Percentiles rank a stretch among this genome's conserved stretches.
These are phyloP conservation scores for Melanomma pulvis-pyrius DNA, from an alignment of 495 filamentous ascomycete species.

Conservation along the genomic window DNA sequence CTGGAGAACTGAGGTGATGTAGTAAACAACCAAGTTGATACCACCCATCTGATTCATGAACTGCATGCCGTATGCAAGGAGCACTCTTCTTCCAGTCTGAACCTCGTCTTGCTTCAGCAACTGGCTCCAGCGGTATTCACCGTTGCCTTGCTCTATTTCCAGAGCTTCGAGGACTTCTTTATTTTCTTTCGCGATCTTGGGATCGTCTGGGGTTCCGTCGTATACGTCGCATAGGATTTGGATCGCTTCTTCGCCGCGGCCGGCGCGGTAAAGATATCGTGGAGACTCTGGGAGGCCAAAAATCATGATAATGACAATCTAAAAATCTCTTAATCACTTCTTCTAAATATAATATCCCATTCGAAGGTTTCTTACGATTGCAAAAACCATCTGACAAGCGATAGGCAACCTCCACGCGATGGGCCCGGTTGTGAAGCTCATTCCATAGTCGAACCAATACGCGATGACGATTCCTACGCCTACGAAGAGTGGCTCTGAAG, in stretches of 20 bases:
- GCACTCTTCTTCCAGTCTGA: conserved; percentile 55
- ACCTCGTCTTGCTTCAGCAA: conserved; percentile 56
- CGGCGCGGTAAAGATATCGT: conserved; percentile 47
- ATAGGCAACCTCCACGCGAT: conserved; percentile 44
- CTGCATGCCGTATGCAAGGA: conserved; percentile 53
- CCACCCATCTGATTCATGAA: conserved; percentile 44
- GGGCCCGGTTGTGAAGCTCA: conserved; percentile 37
- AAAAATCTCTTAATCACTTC: neutral
- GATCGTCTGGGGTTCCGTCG: conserved; percentile 46
- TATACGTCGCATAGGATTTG: conserved; percentile 56
- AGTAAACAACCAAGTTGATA: conserved; percentile 45
- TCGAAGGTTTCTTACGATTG: conserved; percentile 26
- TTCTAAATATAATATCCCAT: neutral
- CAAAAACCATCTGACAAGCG: conserved; percentile 42
- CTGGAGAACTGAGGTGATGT: conserved; percentile 40
- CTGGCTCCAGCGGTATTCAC: conserved; percentile 48
- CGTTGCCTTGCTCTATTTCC: conserved; percentile 52
- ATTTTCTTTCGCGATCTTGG: conserved; percentile 51
- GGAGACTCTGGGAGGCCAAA: conserved; percentile 45
- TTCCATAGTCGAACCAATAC: conserved; percentile 38
- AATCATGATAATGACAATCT: conserved; percentile 41
- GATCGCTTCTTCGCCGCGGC: conserved; percentile 50
- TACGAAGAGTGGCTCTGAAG: conserved; percentile 43
- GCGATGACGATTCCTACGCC: conserved; percentile 43
- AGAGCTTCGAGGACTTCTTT: conserved; percentile 53